Conservation (phyloP, 352 stramenopile species). For the Hyaloperonospora brassicae region DNA sequence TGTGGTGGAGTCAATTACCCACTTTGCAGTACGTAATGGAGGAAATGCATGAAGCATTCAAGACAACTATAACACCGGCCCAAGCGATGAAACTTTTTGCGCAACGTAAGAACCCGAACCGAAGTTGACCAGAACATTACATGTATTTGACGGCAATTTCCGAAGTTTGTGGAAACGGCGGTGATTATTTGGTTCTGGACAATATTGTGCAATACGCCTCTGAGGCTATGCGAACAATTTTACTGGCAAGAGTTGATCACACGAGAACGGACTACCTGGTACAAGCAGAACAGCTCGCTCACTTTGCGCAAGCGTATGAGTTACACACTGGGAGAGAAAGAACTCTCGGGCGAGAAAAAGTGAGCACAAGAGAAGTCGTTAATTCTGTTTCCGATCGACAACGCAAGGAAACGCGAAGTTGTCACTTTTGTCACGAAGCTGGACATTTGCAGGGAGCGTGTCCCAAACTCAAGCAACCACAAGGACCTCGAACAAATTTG, state of each 20-base stretch:
- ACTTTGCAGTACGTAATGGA: constrained; percentile 17
- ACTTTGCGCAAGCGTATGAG: too few relatives aligned
- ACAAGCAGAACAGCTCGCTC: constrained; percentile 1
- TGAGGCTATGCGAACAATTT: background rate
- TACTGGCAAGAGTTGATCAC: background rate
- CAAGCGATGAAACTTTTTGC: constrained; percentile 16
- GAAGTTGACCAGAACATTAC: constrained; percentile 8
- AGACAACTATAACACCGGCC: constrained; percentile 4
- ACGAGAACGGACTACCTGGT: background rate
- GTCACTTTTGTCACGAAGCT: too few relatives aligned
- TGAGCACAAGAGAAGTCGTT: too few relatives aligned
- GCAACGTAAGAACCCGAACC: constrained; percentile 3
- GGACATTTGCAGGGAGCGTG: too few relatives aligned
- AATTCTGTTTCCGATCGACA: too few relatives aligned
- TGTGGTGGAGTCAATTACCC: constrained; percentile 9
- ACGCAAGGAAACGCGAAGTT: too few relatives aligned
- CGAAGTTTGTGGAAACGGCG: background rate
- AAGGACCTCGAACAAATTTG: too few relatives aligned
- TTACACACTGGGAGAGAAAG: too few relatives aligned
- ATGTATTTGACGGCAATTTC: background rate
- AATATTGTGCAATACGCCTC: background rate
- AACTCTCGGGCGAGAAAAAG: too few relatives aligned
- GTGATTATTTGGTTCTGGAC: background rate
- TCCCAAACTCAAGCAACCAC: too few relatives aligned
- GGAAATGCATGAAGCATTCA: constrained; percentile 9